Evolutionary conservation across 306 rosid genomes (phyloP), one percentile per base, ranked within the genome.

Genomic region (Castanopsis chinensis): DNA sequence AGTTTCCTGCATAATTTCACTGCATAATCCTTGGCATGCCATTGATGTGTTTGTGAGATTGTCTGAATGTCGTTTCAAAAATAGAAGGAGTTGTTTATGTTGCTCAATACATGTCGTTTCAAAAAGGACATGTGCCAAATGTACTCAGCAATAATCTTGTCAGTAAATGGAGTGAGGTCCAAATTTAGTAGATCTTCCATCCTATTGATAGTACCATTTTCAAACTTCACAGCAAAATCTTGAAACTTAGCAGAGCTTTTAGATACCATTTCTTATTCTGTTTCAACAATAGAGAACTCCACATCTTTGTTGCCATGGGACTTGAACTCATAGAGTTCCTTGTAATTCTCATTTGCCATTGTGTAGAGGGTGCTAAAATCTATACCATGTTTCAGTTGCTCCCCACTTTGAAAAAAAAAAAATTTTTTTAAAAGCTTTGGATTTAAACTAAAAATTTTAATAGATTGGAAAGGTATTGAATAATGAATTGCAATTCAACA

Each of bases 131-230:
- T 4, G 58, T 90, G 93, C 99, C 99, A 96, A 74, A 96, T 96
- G 90, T 96, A 93, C 79, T 96, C 99, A 45, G 99, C 99, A 81
- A 96, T 96, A 77, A 96, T 91, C 80, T 75, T 93, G 85, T 96
- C 91, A 11, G 98, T 89, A 85, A 59, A 91, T 15, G 98, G 97
- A 81, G 97, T 88, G 76, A 89, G 2, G 69, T 96, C 96, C 87
- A 96, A 87, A 75, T 93, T 91, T 32, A 96, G 92, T 33, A 96
- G 80, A 81, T 72, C 57, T 85, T 96, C 96, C 2, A 93, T 54
- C 86, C 99, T 87, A 89, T 96, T 96, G 84, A 96, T 67, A 60
- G 97, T 88, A 65, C 92, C 20, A 11, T 80, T 64, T 2, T 88
- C 96, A 61, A 95, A 87, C 82, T 89, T 87, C 83, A 87, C 7